phyloP scores from a whole-genome alignment of 192 early-diverging fungal genomes.

The Coemansia sp. region DNA sequence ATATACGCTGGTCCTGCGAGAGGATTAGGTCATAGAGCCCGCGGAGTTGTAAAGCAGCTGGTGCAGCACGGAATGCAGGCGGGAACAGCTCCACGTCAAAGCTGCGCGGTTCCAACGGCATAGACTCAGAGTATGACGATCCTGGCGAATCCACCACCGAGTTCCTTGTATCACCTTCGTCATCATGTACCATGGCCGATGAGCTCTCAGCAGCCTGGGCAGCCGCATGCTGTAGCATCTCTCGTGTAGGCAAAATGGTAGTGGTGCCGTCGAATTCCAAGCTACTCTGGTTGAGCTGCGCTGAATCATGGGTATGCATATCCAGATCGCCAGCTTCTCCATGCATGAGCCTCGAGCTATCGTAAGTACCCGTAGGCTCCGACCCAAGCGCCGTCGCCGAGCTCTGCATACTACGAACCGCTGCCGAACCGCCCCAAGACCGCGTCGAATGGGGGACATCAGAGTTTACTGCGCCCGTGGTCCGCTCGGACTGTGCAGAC shows the following conservation, averaged over 20 bases:
- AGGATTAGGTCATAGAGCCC: constrained; percentile 30
- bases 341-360: constrained; percentile 11
- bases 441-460: constrained; percentile 8
- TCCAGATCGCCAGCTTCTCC: not conserved
- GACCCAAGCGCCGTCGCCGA: constrained; percentile 18
- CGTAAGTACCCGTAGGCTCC: constrained; percentile 40
- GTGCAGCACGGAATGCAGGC: constrained; percentile 29
- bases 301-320: constrained; percentile 14
- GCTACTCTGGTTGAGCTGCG: constrained; percentile 24
- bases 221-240: constrained; percentile 49
- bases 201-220: constrained; percentile 28
- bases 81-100: constrained; percentile 35
- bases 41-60: constrained; percentile 30
- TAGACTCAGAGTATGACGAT: not conserved
- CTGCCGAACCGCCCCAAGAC: constrained; percentile 15
- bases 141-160: constrained; percentile 8
- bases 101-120: constrained; percentile 5
- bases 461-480: not conserved
- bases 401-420: not conserved
- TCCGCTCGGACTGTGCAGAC: constrained; percentile 20
- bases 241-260: constrained; percentile 48
- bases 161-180: constrained; percentile 7
- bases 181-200: constrained; percentile 3
- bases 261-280: constrained; percentile 43
- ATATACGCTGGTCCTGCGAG: constrained; percentile 32